Percentiles rank a stretch among this genome's conserved stretches.
These are phyloP conservation scores for Saccharomyces hybrid DNA, from an alignment of 1,139 yeast species.

Conservation along the genomic window DNA sequence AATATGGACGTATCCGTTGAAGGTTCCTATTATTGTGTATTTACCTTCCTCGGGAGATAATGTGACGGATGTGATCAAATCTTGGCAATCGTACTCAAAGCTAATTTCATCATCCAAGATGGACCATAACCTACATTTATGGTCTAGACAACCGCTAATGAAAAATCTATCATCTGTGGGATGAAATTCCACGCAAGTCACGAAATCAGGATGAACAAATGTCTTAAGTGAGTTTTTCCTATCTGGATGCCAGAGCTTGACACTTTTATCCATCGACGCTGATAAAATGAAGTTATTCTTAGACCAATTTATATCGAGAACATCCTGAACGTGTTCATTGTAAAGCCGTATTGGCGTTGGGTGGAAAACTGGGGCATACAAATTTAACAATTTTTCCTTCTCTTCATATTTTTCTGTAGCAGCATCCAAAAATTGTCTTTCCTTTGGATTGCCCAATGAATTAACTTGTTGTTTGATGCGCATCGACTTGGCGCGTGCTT, in stretches of 20 bases:
- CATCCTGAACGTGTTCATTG: constrained; percentile 61
- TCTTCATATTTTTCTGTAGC: constrained; percentile 4
- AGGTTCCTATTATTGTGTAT: constrained; percentile 68
- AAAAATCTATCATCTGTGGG: constrained; percentile 86
- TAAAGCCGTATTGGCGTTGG: constrained; percentile 56
- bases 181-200: constrained; percentile 74
- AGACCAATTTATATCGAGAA: constrained; percentile 79
- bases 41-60: constrained; percentile 40
- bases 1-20: constrained; percentile 61
- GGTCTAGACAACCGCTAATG: constrained; percentile 75
- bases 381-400: constrained; percentile 9
- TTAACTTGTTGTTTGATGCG: constrained; percentile 5
- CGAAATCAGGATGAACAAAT: constrained; percentile 72
- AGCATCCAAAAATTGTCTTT: constrained; percentile 3
- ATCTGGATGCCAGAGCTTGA: constrained; percentile 77
- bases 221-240: constrained; percentile 54
- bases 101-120: constrained; percentile 60
- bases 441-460: background rate
- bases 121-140: constrained; percentile 74
- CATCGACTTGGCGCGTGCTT: constrained; percentile 4
- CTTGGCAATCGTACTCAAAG: constrained; percentile 19
- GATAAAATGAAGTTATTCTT: constrained; percentile 74
- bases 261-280: constrained; percentile 83
- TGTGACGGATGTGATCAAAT: constrained; percentile 18
- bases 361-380: constrained; percentile 73